A percentile compares a stretch with the other conserved stretches of the same genome.
Evolutionary conservation across 345 rosid genomes (phyloP).

Genomic region (Pistacia atlantica): DNA sequence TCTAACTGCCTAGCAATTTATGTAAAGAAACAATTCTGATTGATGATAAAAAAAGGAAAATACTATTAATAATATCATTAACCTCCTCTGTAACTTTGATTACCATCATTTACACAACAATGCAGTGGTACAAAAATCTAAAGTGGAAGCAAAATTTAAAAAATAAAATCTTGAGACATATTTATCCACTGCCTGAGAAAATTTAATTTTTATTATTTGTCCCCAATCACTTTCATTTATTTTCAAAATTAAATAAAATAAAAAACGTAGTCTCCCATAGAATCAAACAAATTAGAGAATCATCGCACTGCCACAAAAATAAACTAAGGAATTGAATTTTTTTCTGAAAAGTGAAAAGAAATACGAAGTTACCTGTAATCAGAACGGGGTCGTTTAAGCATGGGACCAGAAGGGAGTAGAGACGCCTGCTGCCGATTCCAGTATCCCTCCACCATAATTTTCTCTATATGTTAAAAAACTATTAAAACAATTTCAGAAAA

Average conservation of each 20-base stretch:
- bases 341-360: not conserved
- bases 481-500: constrained; percentile 2
- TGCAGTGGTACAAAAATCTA: too few relatives aligned
- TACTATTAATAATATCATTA: too few relatives aligned
- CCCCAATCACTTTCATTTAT: not conserved
- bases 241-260: not conserved
- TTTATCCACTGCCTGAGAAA: too few relatives aligned
- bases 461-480: not conserved
- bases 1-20: not conserved
- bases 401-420: constrained; percentile 39
- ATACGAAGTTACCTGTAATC: constrained; percentile 47
- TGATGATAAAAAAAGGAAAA: too few relatives aligned
- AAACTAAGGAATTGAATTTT: not conserved
- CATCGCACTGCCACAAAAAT: not conserved
- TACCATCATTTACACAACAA: too few relatives aligned
- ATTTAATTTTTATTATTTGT: not conserved
- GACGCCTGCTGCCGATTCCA: constrained; percentile 66
- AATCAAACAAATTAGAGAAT: not conserved
- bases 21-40: not conserved
- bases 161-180: too few relatives aligned
- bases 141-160: too few relatives aligned
- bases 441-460: constrained; percentile 62
- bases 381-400: constrained; percentile 61
- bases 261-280: not conserved
- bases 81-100: too few relatives aligned